Base-by-base conservation (phyloP, 129 eudicot genomes). In the Artemisia argyi region DNA sequence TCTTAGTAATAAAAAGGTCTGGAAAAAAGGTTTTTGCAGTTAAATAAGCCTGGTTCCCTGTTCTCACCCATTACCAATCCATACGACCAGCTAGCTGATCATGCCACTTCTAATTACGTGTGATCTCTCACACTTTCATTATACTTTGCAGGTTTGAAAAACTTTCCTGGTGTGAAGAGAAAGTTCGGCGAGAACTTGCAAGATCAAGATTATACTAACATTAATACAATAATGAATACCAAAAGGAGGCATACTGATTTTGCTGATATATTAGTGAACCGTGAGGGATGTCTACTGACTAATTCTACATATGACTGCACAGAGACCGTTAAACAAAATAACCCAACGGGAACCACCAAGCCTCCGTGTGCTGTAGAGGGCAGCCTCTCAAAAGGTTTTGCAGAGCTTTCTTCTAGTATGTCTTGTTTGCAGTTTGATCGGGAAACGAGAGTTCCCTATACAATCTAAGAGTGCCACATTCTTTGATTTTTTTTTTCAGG, bases 331-430 rank as follows among this genome's bases (percentile, higher is more conserved):
- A 83, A 73, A 57, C 78, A 73, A 20, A 47, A 56, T 62, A 77
- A 68, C 54, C 76, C 71, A 14, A 26, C 61, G 42, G 64, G 83
- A 76, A 68, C 82, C 32, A 24, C 66, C 12, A 61, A 61, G 11
- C 32, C 66, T 15, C 47, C 76, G 4, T 90, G 97, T 86, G 90
- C 93, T 11, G 84, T 94, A 39, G 99, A 94, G 81, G 96, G 97
- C 47, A 87, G 91, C 74, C 85, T 93, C 50, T 78, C 97, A 13
- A 94, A 88, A 82, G 96, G 98, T 16, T 86, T 94, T 74, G 96
- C 97, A 0, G 97, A 89, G 28, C 93, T 94, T 42, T 79, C 90
- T 46, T 82, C 96, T 0, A 56, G 83, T 2, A 83, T 66, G 53
- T 78, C 96, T 2, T 73, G 84, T 78, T 74, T 82, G 72, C 86